Percentiles rank a stretch among this genome's conserved stretches.
These are phyloP conservation scores for Eucalyptus albens DNA, from an alignment of 345 rosid species.

Conservation along the genomic window DNA sequence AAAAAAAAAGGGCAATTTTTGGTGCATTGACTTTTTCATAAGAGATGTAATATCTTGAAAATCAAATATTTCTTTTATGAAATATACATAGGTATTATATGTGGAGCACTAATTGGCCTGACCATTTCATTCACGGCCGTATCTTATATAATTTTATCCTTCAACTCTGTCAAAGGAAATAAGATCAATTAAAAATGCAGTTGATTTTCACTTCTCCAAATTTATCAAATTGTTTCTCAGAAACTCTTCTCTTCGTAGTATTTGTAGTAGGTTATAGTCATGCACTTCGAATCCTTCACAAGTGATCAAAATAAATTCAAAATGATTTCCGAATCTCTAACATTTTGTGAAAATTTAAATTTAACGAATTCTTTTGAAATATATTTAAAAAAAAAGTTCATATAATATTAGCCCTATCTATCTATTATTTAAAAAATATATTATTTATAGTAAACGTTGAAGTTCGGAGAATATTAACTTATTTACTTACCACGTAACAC, in stretches of 20 bases:
- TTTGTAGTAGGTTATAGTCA: background rate
- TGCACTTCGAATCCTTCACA: background rate
- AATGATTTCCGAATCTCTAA: background rate
- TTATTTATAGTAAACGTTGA: no score
- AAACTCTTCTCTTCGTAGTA: background rate
- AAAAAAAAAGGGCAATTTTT: background rate
- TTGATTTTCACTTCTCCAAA: background rate
- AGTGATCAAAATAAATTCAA: background rate
- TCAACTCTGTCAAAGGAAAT: background rate
- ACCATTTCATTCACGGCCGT: background rate
- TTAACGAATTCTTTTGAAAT: no score
- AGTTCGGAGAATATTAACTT: no score
- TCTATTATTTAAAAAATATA: no score
- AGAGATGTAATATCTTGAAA: background rate
- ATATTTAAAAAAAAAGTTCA: background rate
- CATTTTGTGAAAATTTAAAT: background rate
- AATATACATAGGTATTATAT: background rate
- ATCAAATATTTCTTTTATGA: background rate
- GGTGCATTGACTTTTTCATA: background rate
- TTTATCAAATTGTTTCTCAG: background rate
- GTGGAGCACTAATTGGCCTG: background rate
- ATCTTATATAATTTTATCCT: background rate
- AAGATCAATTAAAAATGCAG: background rate
- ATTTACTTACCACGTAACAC: no score
- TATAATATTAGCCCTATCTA: background rate